A percentile compares a stretch with the other conserved stretches of the same genome.
These are phyloP conservation scores for Malania oleifera DNA, from an alignment of 164 flowering plant genomes.

Conservation along the genomic window DNA sequence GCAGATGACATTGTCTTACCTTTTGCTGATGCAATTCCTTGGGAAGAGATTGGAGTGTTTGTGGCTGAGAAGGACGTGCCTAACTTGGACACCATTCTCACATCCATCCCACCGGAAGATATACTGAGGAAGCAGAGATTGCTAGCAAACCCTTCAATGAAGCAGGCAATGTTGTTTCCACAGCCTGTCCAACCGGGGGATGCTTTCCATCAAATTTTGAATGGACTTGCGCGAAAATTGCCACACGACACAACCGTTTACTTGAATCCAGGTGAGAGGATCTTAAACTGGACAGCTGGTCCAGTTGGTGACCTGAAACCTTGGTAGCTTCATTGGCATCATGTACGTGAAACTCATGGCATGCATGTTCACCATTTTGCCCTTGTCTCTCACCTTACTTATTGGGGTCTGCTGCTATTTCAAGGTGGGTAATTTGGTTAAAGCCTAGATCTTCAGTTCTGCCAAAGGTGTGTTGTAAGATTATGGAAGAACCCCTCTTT, in stretches of 20 bases:
- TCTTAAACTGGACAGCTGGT: constrained; percentile 90
- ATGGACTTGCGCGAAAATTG: constrained; percentile 83
- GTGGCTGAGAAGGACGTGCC: constrained; percentile 87
- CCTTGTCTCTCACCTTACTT: too few relatives aligned
- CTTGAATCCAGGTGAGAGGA: constrained; percentile 54
- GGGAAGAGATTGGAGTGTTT: constrained; percentile 94
- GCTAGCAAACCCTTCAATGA: constrained; percentile 88
- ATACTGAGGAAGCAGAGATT: constrained; percentile 81
- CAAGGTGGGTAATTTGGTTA: too few relatives aligned
- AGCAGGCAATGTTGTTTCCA: constrained; percentile 87
- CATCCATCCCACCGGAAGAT: constrained; percentile 76
- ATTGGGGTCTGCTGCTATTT: too few relatives aligned
- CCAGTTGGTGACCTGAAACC: constrained; percentile 59
- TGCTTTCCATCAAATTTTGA: constrained; percentile 89
- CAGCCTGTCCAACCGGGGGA: constrained; percentile 87
- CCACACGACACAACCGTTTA: constrained; percentile 55
- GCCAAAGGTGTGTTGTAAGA: too few relatives aligned
- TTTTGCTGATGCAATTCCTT: constrained; percentile 95
- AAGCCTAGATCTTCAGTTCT: too few relatives aligned
- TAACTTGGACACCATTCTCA: constrained; percentile 76
- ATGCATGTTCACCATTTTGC: too few relatives aligned
- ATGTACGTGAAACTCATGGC: too few relatives aligned
- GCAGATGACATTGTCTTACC: constrained; percentile 96
- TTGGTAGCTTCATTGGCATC: too few relatives aligned
- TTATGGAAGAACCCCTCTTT: too few relatives aligned